phyloP scores from a whole-genome alignment of 75 land plant genomes.

The Gnetum montanum region DNA sequence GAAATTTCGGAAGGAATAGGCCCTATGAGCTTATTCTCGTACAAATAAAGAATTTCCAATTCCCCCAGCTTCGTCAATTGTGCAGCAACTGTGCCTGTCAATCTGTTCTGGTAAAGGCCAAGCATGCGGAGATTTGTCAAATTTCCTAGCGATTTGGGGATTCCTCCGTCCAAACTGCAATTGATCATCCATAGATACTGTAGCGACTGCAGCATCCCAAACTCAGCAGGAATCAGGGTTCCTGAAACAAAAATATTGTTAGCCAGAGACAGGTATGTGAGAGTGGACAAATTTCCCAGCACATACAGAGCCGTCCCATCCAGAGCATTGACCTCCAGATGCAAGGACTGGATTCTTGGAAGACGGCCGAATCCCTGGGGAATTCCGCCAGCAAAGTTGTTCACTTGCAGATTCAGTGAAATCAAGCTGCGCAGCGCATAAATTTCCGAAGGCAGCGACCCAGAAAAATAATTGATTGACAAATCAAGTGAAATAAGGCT shows the following conservation, averaged over 20 bases:
- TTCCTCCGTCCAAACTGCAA: slow-evolving; percentile 33
- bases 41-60: slow-evolving; percentile 4
- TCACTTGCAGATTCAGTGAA: slow-evolving; percentile 12
- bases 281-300: slow-evolving; percentile 31
- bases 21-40: slow-evolving; percentile 8
- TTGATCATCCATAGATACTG: slow-evolving; percentile 23
- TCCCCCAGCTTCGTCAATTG: slow-evolving; percentile 2
- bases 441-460: slow-evolving; percentile 46
- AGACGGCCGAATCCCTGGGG: slow-evolving; percentile 35
- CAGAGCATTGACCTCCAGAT: slow-evolving; percentile 23
- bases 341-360: slow-evolving; percentile 16
- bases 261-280: slow-evolving; percentile 30
- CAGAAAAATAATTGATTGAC: slow-evolving; percentile 42
- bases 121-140: slow-evolving; percentile 1
- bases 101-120: background rate
- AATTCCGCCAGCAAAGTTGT: slow-evolving; percentile 45
- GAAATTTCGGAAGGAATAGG: slow-evolving; percentile 19
- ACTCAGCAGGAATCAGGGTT: slow-evolving; percentile 29
- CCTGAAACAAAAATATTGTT: slow-evolving; percentile 28
- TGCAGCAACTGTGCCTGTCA: slow-evolving; percentile 7
- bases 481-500: slow-evolving; percentile 24
- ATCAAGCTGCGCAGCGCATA: slow-evolving; percentile 22
- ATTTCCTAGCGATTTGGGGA: slow-evolving; percentile 34
- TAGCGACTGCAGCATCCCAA: slow-evolving; percentile 35
- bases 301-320: slow-evolving; percentile 48